Evolutionary conservation across 116 monocot genomes (phyloP).

Genomic region (Iris pallida): DNA sequence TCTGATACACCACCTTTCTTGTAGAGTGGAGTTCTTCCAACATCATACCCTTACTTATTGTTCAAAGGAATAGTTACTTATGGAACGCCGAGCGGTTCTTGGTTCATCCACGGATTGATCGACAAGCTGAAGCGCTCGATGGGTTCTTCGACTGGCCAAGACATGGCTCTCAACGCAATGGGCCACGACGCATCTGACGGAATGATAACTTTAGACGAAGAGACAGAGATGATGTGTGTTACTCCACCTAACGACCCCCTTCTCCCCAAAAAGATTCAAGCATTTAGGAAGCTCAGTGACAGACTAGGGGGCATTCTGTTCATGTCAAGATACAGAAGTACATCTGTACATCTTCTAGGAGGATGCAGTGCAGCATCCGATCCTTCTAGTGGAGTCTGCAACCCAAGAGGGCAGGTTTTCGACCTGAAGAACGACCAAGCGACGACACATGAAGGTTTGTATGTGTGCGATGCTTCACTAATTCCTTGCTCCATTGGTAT

Average conservation of each 20-base stretch:
- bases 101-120: constrained; percentile 36
- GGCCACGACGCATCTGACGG: constrained; percentile 30
- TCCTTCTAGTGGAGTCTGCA: constrained; percentile 25
- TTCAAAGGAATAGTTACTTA: constrained; percentile 33
- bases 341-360: constrained; percentile 38
- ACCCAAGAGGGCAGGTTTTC: constrained; percentile 26
- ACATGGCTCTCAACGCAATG: constrained; percentile 27
- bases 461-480: constrained; percentile 34
- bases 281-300: constrained; percentile 24
- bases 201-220: constrained; percentile 28
- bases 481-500: constrained; percentile 39
- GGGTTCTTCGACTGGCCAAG: constrained; percentile 20
- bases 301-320: constrained; percentile 34
- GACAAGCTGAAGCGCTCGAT: constrained; percentile 28
- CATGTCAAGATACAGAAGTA: constrained; percentile 36
- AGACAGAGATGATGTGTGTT: constrained; percentile 15
- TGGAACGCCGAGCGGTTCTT: constrained; percentile 25
- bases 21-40: constrained; percentile 33
- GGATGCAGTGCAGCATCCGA: constrained; percentile 30
- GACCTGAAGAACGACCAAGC: constrained; percentile 3
- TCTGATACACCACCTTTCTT: background rate
- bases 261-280: constrained; percentile 30
- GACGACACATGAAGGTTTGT: constrained; percentile 26
- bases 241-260: constrained; percentile 27
- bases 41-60: constrained; percentile 29